A percentile compares a stretch with the other conserved stretches of the same genome.
phyloP scores from a whole-genome alignment of 805 yeast genomes.

The Yarrowia sp. region DNA sequence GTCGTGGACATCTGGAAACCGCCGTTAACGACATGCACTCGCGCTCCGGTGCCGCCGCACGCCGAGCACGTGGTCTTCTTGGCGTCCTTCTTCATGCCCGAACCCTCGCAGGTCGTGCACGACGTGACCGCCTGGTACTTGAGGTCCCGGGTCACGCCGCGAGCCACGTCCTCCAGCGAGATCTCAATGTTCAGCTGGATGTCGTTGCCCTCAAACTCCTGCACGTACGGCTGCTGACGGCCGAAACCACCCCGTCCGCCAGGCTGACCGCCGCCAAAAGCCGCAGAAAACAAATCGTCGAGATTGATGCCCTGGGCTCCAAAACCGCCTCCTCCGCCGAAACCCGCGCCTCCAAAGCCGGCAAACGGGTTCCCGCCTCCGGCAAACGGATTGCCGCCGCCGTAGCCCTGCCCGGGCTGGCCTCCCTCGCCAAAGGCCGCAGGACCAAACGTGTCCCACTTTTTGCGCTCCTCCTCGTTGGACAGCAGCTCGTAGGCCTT shows the following conservation, averaged over 20 bases:
- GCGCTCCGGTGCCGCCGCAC: constrained; percentile 94
- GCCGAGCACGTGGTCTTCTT: constrained; percentile 78
- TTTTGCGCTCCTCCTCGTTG: constrained; percentile 82
- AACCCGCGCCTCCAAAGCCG: constrained; percentile 57
- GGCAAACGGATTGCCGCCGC: constrained; percentile 55
- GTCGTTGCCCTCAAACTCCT: constrained; percentile 88
- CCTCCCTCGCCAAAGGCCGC: constrained; percentile 74
- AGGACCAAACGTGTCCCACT: constrained; percentile 91
- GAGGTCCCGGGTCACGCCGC: constrained; percentile 72
- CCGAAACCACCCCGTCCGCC: constrained; percentile 52
- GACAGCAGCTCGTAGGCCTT: constrained; percentile 92
- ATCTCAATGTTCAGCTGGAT: constrained; percentile 79
- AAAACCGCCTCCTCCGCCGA: constrained; percentile 49
- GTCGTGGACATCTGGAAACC: constrained; percentile 98
- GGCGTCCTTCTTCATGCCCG: constrained; percentile 81
- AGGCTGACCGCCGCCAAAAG: constrained; percentile 51
- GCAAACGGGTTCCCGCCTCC: constrained; percentile 62
- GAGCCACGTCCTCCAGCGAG: constrained; percentile 83
- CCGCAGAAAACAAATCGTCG: constrained; percentile 48
- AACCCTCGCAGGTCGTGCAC: constrained; percentile 81
- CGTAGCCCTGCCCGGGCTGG: constrained; percentile 49
- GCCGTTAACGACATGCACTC: constrained; percentile 82
- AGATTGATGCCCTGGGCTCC: constrained; percentile 53
- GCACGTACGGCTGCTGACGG: constrained; percentile 58
- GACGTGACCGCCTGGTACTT: constrained; percentile 75